Percentiles rank a stretch among this genome's conserved stretches.
phyloP scores from a whole-genome alignment of 208 protist species.

The Crithidia thermophila region DNA sequence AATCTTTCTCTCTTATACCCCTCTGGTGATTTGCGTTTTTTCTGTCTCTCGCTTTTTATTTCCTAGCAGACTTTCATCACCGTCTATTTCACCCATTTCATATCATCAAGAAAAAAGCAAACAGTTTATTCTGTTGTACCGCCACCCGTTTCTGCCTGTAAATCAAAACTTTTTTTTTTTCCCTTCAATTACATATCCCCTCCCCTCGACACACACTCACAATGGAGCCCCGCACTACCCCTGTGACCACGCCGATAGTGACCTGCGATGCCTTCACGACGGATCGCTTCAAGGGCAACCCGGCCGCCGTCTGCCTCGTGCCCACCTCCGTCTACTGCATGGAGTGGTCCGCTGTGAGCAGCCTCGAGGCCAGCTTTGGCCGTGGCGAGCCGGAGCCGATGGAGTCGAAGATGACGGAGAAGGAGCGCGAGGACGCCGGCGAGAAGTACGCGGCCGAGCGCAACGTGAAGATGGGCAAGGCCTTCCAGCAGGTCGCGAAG shows the following conservation, averaged over 20 bases:
- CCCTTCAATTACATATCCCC: not conserved
- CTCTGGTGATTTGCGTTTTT: not conserved
- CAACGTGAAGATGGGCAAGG: conserved; percentile 44
- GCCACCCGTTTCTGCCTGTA: not conserved
- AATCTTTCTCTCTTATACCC: conserved; percentile 3
- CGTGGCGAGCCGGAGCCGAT: conserved; percentile 47
- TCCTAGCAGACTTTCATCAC: not conserved
- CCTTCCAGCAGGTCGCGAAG: conserved; percentile 54
- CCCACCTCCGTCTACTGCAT: conserved; percentile 53
- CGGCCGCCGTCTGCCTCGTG: conserved; percentile 62
- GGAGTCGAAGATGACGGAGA: conserved; percentile 39
- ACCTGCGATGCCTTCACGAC: conserved; percentile 70
- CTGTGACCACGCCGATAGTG: conserved; percentile 53
- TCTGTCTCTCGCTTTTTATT: not conserved
- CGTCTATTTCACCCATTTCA: not conserved
- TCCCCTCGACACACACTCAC: conserved; percentile 2
- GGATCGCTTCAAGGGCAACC: conserved; percentile 70
- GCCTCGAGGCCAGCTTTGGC: conserved; percentile 60
- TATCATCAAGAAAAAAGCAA: not conserved
- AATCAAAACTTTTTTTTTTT: conserved; percentile 7
- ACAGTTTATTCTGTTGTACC: not conserved
- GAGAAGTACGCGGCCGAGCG: conserved; percentile 56
- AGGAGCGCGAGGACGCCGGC: conserved; percentile 39
- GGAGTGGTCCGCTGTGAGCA: conserved; percentile 53
- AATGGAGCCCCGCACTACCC: conserved; percentile 22